Base-by-base conservation (phyloP, 768 basidiomycete species). In the Epithele typhae region DNA sequence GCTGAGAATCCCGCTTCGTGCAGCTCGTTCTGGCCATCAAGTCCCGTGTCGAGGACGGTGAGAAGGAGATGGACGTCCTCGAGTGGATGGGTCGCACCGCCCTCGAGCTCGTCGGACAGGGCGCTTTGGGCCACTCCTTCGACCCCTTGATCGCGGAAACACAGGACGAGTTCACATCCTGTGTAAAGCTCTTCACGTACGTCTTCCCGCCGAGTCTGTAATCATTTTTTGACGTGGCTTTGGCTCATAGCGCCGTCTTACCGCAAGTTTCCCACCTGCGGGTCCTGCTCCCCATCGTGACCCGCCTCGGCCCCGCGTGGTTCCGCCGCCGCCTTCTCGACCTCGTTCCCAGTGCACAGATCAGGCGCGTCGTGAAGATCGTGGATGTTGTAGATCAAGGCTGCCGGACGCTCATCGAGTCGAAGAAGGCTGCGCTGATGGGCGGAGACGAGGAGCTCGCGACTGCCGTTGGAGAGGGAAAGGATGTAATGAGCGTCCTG, bases 71-170 rank as follows among this genome's bases (percentile, higher is more conserved):
- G 14, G 49, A 58, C 46, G 43, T 58, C 5, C 38, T 58, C 5
- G 19, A 49, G 14, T 58, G 57, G 57, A 51, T 58, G 54, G 38
- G 43, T 5, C 57, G 57, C 6, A 48, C 46, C 7, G 58, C 27
- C 8, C 27, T 30, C 27, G 27, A 30, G 14, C 27, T 30, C 27
- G 27, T 30, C 27, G 27, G 27, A 4, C 73, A 71, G 60, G 68
- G 68, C 23, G 73, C 75, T 3, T 62, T 77, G 17, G 69, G 68
- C 1, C 61, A 58, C 41, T 63, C 66, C 1, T 68, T 68, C 42
- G 65, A 68, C 35, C 38, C 50, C 7, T 57, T 76, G 3, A 52
- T 48, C 8, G 67, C 67, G 37, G 63, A 66, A 0, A 66, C 21
- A 17, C 15, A n/a, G 23, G 34, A 41, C 25, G 25, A n/a, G 21